Evolutionary conservation across 73 alveolate species (phyloP).

Genomic region (Uronychia setigera): DNA sequence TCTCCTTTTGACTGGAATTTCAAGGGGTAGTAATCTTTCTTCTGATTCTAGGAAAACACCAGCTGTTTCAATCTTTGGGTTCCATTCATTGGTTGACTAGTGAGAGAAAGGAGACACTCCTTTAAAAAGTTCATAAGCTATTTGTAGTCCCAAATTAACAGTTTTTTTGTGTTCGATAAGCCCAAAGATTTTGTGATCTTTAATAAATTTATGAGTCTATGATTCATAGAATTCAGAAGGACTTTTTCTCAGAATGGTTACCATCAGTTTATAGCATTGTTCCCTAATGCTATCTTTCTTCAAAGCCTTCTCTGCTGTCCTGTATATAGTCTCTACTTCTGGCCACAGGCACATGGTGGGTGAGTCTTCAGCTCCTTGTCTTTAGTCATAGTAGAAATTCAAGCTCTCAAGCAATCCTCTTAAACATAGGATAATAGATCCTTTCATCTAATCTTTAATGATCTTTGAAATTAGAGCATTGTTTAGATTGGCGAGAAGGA

Average conservation of each 20-base stretch:
- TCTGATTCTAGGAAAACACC: neutral
- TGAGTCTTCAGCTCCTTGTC: slow-evolving; percentile 7
- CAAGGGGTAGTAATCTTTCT: neutral
- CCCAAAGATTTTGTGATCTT: slow-evolving; percentile 20
- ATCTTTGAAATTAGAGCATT: slow-evolving; percentile 12
- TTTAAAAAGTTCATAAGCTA: slow-evolving; percentile 17
- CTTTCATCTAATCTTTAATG: slow-evolving; percentile 21
- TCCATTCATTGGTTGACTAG: slow-evolving; percentile 25
- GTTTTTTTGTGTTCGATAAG: slow-evolving; percentile 26
- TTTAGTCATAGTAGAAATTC: neutral
- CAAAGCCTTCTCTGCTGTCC: slow-evolving; percentile 11
- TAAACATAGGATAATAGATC: neutral
- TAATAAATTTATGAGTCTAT: slow-evolving; percentile 6
- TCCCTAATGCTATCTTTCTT: slow-evolving; percentile 34
- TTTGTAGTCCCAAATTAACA: slow-evolving; percentile 3
- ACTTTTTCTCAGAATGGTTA: slow-evolving; percentile 15
- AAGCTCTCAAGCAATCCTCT: neutral
- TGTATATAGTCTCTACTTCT: slow-evolving; percentile 16
- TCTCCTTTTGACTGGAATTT: neutral
- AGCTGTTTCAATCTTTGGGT: slow-evolving; percentile 29
- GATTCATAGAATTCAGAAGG: slow-evolving; percentile 29
- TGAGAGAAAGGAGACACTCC: neutral
- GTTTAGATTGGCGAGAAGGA: slow-evolving; percentile 14
- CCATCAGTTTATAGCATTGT: slow-evolving; percentile 21
- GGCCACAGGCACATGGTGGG: slow-evolving; percentile 40